Base-by-base conservation (phyloP, 1,139 yeast species). In the Lodderomyces parapsilosis region DNA sequence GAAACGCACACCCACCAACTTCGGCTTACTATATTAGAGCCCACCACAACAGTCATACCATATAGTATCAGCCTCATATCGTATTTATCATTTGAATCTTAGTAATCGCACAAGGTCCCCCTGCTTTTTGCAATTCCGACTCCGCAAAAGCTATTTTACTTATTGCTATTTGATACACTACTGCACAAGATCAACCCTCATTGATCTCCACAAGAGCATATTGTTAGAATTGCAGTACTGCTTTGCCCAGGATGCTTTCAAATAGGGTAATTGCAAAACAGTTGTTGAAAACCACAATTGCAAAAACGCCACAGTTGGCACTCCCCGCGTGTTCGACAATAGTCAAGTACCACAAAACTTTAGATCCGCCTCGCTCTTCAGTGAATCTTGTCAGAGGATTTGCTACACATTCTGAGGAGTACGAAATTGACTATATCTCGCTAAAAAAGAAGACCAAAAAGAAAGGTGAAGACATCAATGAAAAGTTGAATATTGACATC, bases 341-440 rank as follows among this genome's bases (percentile, higher is more conserved):
- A 15, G 2, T 19, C 10, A 30, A 17, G 10, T 15, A 30, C 11
- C 11, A 8, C 19, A 8, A 15, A n/a, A 8, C 33, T 6, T 6
- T 27, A 9, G 19, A 15, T 6, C 33, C 14, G 9, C 9, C 19
- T 11, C 3, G 4, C 2, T 4, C 11, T 8, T 30, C 33, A 30
- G 15, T 7, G 10, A 2, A 2, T 3, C 10, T 30, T 3, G 10
- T 27, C 9, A 37, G 40, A 34, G n/a, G 25, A 19, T 38, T 31
- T n/a, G 39, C 32, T 17, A 36, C 40, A 13, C 25, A 19, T 30
- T 31, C 17, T 18, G 39, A 31, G 8, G 69, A 64, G 18, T 68
- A 65, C 45, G 75, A 69, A 35, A 66, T 70, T 44, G 75, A 69
- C 50, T 49, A 55, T 40, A 64, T 70, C 20, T 57, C 74, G 5